Percentiles rank a stretch among this genome's conserved stretches.
Conservation (phyloP, 1,284 basidiomycete genomes). For the Veloporphyrellus conicus region DNA sequence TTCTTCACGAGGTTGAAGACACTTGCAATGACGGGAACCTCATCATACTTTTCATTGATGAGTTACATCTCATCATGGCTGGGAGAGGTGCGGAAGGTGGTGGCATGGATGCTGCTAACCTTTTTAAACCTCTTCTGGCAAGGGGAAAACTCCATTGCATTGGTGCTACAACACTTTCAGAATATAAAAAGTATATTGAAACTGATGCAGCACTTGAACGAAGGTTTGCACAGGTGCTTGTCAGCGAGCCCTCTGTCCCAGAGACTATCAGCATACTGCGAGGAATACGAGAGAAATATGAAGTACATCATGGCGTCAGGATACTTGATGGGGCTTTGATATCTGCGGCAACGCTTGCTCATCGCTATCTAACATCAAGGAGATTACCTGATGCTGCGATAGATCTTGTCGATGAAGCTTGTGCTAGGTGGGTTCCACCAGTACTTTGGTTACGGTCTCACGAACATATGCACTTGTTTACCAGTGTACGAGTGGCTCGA, state of each 20-base stretch:
- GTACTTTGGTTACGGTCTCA: background rate
- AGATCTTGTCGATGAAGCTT: conserved; percentile 91
- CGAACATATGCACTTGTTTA: conserved; percentile 16
- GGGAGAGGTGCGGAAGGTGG: conserved; percentile 71
- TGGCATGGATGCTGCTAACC: conserved; percentile 83
- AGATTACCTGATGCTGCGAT: conserved; percentile 89
- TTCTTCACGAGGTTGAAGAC: conserved; percentile 93
- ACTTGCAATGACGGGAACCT: conserved; percentile 77
- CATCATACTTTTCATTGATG: conserved; percentile 94
- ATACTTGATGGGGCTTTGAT: conserved; percentile 91
- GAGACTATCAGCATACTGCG: conserved; percentile 94
- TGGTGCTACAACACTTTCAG: conserved; percentile 90
- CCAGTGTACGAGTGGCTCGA: conserved; percentile 84
- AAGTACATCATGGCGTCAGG: conserved; percentile 85
- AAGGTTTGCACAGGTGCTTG: conserved; percentile 90
- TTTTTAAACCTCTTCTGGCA: conserved; percentile 87
- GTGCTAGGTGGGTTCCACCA: conserved; percentile 59
- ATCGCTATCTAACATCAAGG: conserved; percentile 87
- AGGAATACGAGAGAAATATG: conserved; percentile 75
- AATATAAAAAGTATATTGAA: conserved; percentile 96
- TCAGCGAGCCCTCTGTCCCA: conserved; percentile 87
- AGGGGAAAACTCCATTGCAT: conserved; percentile 88
- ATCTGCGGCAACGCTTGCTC: conserved; percentile 86
- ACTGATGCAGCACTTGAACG: conserved; percentile 93
- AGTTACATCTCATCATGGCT: conserved; percentile 89